These are phyloP conservation scores for Scortechinia acanthostroma DNA, from an alignment of 2,329 filamentous ascomycete species.

Conservation along the genomic window DNA sequence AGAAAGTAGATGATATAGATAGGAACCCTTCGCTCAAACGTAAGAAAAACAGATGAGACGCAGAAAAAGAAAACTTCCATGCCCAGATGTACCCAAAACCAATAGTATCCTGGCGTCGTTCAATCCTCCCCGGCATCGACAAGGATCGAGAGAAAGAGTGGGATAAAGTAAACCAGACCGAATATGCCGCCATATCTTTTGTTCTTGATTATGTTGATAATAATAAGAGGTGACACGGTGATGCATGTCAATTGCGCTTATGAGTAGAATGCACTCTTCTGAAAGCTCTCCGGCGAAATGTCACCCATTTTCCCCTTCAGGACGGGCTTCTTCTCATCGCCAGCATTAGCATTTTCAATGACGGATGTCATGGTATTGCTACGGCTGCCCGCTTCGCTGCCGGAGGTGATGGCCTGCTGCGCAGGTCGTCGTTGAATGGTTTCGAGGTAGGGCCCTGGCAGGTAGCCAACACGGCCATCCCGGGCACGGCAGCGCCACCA, in stretches of 20 bases:
- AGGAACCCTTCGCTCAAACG: too few species aligned
- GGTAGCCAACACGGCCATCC: constrained; percentile 83
- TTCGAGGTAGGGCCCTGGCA: constrained; percentile 86
- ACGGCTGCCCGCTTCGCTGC: constrained; percentile 30
- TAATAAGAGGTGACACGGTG: not conserved
- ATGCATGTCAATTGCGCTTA: constrained; percentile 15
- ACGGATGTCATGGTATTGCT: constrained; percentile 38
- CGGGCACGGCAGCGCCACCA: constrained; percentile 95
- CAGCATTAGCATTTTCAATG: constrained; percentile 12
- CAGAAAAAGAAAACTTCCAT: too few species aligned
- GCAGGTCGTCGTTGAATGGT: constrained; percentile 49
- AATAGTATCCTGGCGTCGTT: too few species aligned
- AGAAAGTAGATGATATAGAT: too few species aligned
- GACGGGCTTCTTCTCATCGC: constrained; percentile 7
- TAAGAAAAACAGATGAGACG: too few species aligned
- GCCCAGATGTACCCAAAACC: too few species aligned
- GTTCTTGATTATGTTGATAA: too few species aligned
- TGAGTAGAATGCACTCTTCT: constrained; percentile 51
- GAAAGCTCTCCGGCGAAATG: constrained; percentile 44
- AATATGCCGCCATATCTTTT: too few species aligned
- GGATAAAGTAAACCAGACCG: too few species aligned
- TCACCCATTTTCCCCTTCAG: constrained; percentile 37
- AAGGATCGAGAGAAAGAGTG: too few species aligned
- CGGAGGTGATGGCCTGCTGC: constrained; percentile 14
- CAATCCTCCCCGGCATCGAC: too few species aligned